phyloP scores from a whole-genome alignment of 768 basidiomycete genomes.

The Pulveroboletus sp. region DNA sequence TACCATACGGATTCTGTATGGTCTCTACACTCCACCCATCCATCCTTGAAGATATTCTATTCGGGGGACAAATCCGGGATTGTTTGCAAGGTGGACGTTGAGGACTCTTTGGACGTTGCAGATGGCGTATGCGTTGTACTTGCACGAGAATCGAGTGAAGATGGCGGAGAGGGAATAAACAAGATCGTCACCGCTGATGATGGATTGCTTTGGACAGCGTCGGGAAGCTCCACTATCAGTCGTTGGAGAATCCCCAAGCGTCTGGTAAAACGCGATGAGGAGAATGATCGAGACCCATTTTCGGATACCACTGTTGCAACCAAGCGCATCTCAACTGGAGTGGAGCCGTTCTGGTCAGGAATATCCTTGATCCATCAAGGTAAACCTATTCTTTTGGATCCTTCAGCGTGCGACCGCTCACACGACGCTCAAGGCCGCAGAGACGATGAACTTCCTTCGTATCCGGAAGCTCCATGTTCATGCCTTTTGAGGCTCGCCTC shows the following conservation, averaged over 20 bases:
- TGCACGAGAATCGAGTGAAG: slow-evolving; percentile 57
- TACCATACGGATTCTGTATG: slow-evolving; percentile 94
- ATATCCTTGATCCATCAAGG: slow-evolving; percentile 17
- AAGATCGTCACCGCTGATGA: slow-evolving; percentile 82
- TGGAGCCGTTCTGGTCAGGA: slow-evolving; percentile 17
- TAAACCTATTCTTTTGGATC: slow-evolving; percentile 4
- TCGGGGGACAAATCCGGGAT: slow-evolving; percentile 91
- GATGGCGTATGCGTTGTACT: slow-evolving; percentile 89
- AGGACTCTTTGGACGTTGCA: slow-evolving; percentile 70
- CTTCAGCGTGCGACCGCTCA: slow-evolving; percentile 7
- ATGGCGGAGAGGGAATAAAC: slow-evolving; percentile 63
- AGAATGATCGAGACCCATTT: slow-evolving; percentile 9
- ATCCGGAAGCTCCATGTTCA: slow-evolving; percentile 65
- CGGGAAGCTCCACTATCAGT: slow-evolving; percentile 72
- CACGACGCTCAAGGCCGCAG: slow-evolving; percentile 12
- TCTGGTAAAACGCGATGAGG: slow-evolving; percentile 25
- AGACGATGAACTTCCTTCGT: slow-evolving; percentile 28
- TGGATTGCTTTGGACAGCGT: slow-evolving; percentile 84
- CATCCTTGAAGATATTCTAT: slow-evolving; percentile 84
- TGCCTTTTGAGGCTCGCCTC: slow-evolving; percentile 66
- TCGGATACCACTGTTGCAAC: slow-evolving; percentile 12
- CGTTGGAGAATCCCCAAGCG: slow-evolving; percentile 69
- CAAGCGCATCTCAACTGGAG: slow-evolving; percentile 8
- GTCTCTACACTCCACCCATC: slow-evolving; percentile 86
- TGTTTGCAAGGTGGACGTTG: slow-evolving; percentile 88